Evolutionary conservation across 108 stramenopile genomes (phyloP), one percentile per base, ranked within the genome.

Genomic region (Cylindrotheca closterium): DNA sequence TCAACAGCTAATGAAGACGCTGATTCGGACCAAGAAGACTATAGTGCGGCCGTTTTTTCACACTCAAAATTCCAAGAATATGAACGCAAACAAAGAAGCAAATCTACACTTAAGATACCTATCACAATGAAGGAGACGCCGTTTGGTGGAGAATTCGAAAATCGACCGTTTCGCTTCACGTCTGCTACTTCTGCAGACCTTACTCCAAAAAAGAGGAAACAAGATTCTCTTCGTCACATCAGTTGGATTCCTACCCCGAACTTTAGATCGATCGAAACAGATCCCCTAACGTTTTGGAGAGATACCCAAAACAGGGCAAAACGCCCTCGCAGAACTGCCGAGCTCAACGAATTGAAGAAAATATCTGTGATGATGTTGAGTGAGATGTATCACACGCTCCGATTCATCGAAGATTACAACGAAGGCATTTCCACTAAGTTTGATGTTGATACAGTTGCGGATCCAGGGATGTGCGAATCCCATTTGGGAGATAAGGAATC

Each of bases 361-460:
- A 53, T 49, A 19, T 64, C 63, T 22, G 37, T 53, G 23, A 47
- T 26, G 63, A 51, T 64, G 25, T 34, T 64, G 3, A 64, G 29
- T 24, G 51, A 64, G 50, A 53, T 64, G 30, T 15, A 50, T 19
- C 51, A 64, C 31, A 34, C 63, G 21, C 63, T 64, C 23, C 15
- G 32, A 8, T 64, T 64, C 51, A 64, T 64, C 48, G 51, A 64
- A 21, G 31, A 64, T 19, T 64, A 64, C 49, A 64, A 64, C 48
- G 19, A n/a, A 18, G 48, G 31, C 21, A 25, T 19, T 42, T 42
- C 37, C 7, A 10, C 7, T 42, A 7, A 7, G 15, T 42, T 10
- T 15, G 15, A 42, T 10, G 15, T 10, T 7, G 37, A 42, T 42
- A 15, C 37, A 42, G 7, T 7, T 42, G 37, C 7, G 10, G 37